Base-by-base conservation (phyloP, 495 filamentous ascomycete species). In the Neurospora discreta region DNA sequence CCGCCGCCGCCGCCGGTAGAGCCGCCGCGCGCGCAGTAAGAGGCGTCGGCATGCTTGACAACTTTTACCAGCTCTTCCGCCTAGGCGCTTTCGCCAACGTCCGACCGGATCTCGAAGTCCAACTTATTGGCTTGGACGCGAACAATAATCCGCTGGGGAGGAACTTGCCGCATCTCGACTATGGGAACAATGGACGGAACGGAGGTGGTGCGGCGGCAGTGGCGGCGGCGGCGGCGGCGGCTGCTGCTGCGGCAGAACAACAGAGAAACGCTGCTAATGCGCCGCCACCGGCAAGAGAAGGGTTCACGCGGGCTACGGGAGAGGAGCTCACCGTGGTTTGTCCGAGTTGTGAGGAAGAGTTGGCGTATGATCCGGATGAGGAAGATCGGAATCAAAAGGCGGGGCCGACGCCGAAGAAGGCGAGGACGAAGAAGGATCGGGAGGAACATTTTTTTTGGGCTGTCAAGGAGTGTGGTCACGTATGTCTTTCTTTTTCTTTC, bases 401-500 rank as follows among this genome's bases (percentile, higher is more conserved):
- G 20, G 30, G 72, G 1, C 77, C 76, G 18, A 77, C 82, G 0
- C 36, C 72, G 7, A 85, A 81, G 79, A 84, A 80, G 71, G 68
- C 75, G 10, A 75, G 80, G 13, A 79, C 77, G 5, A 79, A 77
- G 69, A 85, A 83, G 73, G 81, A 83, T 42, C 75, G 75, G 18
- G 83, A 81, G 42, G 83, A 85, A 71, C 83, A 86, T 68, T 79
- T 84, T 69, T 85, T 86, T 72, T 86, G 83, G 83, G 83, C 82
- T 0, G 77, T 86, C 39, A 85, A 84, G 74, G 77, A 78, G 5
- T 86, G 84, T 71, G 84, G 84, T 52, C 84, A 86, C 68, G 84
- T 85, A 73, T 78, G 83, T 77, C 39, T 44, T 40, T 10, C 6
- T 36, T 36, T 36, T 36, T 77, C 39, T 44, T 40, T 10, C 6